Base-by-base conservation (phyloP, 2,329 filamentous ascomycete species). In the Fusarium udum region DNA sequence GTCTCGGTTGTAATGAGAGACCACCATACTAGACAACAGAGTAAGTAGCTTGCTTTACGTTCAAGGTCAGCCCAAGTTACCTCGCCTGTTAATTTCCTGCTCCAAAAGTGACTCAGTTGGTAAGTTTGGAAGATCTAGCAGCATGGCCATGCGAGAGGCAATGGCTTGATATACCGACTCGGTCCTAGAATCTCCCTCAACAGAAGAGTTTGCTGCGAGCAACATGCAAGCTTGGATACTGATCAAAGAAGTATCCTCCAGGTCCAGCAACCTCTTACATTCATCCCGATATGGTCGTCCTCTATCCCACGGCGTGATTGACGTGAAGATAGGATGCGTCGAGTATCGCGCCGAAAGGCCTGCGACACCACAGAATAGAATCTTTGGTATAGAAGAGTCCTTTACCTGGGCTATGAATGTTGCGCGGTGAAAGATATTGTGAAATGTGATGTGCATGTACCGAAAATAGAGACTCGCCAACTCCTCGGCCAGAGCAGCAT, bases 1-100 rank as follows among this genome's bases (percentile, higher is more conserved):
- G 61, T 64, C 22, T 64, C 61, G 16, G 61, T 64, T 42, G 61
- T 64, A 15, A 64, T 58, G 4, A 64, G 61, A n/a, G 61, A 64
- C 61, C 61, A 64, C 61, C 61, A 64, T 4, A 64, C 61, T 64
- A 37, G 11, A 24, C 24, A n/a, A 39, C 14, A 48, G 24, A 48
- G 42, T 59, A 31, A 59, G 42, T 4, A 7, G 7, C 18, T 48
- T 2, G 4, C 1, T 39, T 37, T 37, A 14, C 3, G 20, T 37
- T 48, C 20, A 59, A 20, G 18, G 2, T 20, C 6, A 36, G 16
- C 2, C 24, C 20, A 63, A 22, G 3, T 31, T 45, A 61, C 55
- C 57, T 60, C 57, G 32, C 6, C 57, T 39, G 4, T 60, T 60
- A 6, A 60, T 40, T 40, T 60, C 45, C 10, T 64, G 55, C 45